Evolutionary conservation across 164 flowering plant species (phyloP).

Genomic region (Taxillus chinensis): DNA sequence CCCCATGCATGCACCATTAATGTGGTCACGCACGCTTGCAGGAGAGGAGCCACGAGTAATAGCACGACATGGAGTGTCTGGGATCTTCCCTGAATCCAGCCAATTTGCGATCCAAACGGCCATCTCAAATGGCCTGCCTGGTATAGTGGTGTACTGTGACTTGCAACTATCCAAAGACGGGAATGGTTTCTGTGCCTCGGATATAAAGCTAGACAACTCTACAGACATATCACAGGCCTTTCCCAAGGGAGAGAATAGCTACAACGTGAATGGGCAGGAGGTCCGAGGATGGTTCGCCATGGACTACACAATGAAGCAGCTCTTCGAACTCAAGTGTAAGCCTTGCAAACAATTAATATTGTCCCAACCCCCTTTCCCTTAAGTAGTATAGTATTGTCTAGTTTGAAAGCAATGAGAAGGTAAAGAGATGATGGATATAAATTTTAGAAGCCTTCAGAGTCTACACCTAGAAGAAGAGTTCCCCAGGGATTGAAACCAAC

Average conservation of each 20-base stretch:
- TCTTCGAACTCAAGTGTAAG: conserved; percentile 39
- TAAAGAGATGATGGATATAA: too few species aligned
- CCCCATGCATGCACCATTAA: too few species aligned
- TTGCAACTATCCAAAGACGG: conserved; percentile 69
- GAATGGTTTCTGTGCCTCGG: conserved; percentile 45
- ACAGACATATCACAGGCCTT: conserved; percentile 37
- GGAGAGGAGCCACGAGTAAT: conserved; percentile 54
- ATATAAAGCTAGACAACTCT: conserved; percentile 47
- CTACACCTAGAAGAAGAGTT: too few species aligned
- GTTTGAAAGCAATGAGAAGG: too few species aligned
- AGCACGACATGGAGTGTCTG: conserved; percentile 78
- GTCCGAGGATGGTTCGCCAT: conserved; percentile 58
- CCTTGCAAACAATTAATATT: not conserved
- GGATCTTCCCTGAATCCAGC: conserved; percentile 68
- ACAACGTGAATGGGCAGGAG: conserved; percentile 46
- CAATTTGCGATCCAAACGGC: conserved; percentile 32
- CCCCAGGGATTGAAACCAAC: not conserved
- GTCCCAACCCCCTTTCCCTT: too few species aligned
- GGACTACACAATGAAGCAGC: conserved; percentile 35
- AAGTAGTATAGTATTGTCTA: too few species aligned
- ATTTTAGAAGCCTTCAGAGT: too few species aligned
- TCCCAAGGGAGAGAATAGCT: conserved; percentile 39
- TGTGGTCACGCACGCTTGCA: conserved; percentile 13
- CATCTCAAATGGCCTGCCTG: conserved; percentile 16
- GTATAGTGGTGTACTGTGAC: conserved; percentile 44